Evolutionary conservation across 2,329 filamentous ascomycete species (phyloP).

Genomic region (Fonsecaea monophora): DNA sequence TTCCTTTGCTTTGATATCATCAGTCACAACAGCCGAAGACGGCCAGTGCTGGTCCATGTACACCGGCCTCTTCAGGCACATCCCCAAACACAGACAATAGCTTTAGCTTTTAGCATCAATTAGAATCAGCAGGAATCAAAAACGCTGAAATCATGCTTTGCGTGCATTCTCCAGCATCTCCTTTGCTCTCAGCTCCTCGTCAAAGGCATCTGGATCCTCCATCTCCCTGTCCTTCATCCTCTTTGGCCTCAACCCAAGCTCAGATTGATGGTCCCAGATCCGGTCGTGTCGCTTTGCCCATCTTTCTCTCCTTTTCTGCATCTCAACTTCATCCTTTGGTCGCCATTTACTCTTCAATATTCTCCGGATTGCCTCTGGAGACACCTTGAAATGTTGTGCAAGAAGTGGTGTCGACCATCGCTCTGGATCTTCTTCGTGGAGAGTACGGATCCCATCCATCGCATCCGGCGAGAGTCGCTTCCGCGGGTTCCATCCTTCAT

Average conservation of each 20-base stretch:
- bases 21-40: not conserved
- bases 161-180: slow-evolving; percentile 36
- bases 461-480: slow-evolving; percentile 93
- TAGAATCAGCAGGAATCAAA: not conserved
- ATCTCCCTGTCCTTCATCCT: slow-evolving; percentile 49
- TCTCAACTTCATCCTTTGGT: slow-evolving; percentile 47
- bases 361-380: slow-evolving; percentile 82
- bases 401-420: slow-evolving; percentile 77
- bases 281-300: slow-evolving; percentile 55
- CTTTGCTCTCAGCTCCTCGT: slow-evolving; percentile 36
- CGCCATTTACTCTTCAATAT: slow-evolving; percentile 71
- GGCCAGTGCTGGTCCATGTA: not conserved
- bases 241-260: slow-evolving; percentile 63
- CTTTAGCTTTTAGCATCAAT: slow-evolving; percentile 11
- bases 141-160: slow-evolving; percentile 27
- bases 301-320: slow-evolving; percentile 49
- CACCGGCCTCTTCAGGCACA: slow-evolving; percentile 1
- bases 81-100: not conserved
- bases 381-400: slow-evolving; percentile 81
- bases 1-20: not conserved
- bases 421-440: slow-evolving; percentile 78
- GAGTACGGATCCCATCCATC: slow-evolving; percentile 82
- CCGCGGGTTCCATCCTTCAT: slow-evolving; percentile 76
- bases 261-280: slow-evolving; percentile 55
- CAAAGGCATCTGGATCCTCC: slow-evolving; percentile 37